Base-by-base conservation (phyloP, 2,329 filamentous ascomycete species). In the Rutstroemia sydowiana region DNA sequence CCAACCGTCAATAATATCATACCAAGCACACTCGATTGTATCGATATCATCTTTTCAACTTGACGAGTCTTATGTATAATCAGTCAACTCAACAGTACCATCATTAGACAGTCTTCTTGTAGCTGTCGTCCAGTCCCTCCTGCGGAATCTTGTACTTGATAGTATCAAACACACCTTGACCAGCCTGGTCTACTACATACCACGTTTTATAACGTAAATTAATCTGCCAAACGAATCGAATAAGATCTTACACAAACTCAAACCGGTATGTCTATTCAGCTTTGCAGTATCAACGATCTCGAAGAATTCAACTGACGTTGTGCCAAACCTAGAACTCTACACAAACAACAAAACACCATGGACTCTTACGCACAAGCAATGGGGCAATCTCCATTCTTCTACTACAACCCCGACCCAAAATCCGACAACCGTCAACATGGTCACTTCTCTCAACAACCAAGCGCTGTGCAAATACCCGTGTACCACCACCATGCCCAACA, bases 341-440 rank as follows among this genome's bases (percentile, higher is more conserved):
- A 41, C 46, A 32, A 37, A 50, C 53, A 16, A 45, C 45, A 21
- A 57, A 37, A 52, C 54, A 54, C 45, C 30, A 68, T 68, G 66
- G 65, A 68, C 54, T 61, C 61, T 59, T 65, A 65, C 36, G 52
- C 71, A 64, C 81, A 78, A 69, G 69, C 77, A 64, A 81, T 87
- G 76, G 82, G 78, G 56, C 85, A 87, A 71, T 80, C 84, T 59
- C 75, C 87, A 54, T 95, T 90, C 76, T 91, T 87, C 78, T 93
- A 91, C 77, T 95, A 92, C 75, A 85, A 82, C 64, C 82, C 86
- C 59, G 87, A 93, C 62, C 77, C 84, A 58, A 83, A 81, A 68
- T 75, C 81, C 57, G 85, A 90, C 67, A 78, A 78, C 64, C 78
- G 84, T 65, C 85, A 87, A 66, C 85, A 91, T 71, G 82, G 82